Base-by-base conservation (phyloP, 1,284 basidiomycete genomes). In the Apiotrichum domesticum region DNA sequence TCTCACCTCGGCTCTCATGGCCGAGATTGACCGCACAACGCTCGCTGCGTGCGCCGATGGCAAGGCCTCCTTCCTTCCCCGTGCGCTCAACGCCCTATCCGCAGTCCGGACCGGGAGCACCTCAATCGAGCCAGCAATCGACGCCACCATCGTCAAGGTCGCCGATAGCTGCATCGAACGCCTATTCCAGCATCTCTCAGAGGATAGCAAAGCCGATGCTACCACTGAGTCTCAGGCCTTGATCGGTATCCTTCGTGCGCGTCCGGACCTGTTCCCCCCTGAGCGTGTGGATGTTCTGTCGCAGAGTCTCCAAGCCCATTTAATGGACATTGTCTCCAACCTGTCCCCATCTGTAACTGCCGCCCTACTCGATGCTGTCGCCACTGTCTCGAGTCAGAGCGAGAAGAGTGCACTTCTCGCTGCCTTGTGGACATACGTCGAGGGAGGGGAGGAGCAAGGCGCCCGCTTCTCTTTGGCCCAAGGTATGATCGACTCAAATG, bases 1-100 rank as follows among this genome's bases (percentile, higher is more conserved):
- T 66, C 80, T 94, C 35, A 78, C 93, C 62, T 80, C 80, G 34
- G 85, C 89, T 63, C 86, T 93, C 75, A 87, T 93, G 71, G 54
- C 52, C 2, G 56, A 65, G 37, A 47, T 68, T 72, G 78, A 7
- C 80, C 87, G 55, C 88, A 90, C 79, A 82, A 89, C 78, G 84
- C 85, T 63, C 76, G 88, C 59, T 10, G 54, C 54, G 3, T 57
- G 57, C 40, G 64, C 66, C 55, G 52, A 59, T n/a, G 32, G 42
- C 35, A 42, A 21, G 49, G 33, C 34, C 9, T 47, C 61, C 1
- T 54, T 67, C 53, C 54, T 66, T 6, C 49, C 62, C 6, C 57
- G 65, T n/a, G 55, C 60, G 2, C 51, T 56, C 1, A 9, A 35
- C 2, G 60, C 60, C 0, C 52, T 62, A 39, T 55, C 60, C 5